Percentiles rank a stretch among this genome's conserved stretches.
Evolutionary conservation across 2,329 filamentous ascomycete species (phyloP).

Genomic region (Alternaria longipes): DNA sequence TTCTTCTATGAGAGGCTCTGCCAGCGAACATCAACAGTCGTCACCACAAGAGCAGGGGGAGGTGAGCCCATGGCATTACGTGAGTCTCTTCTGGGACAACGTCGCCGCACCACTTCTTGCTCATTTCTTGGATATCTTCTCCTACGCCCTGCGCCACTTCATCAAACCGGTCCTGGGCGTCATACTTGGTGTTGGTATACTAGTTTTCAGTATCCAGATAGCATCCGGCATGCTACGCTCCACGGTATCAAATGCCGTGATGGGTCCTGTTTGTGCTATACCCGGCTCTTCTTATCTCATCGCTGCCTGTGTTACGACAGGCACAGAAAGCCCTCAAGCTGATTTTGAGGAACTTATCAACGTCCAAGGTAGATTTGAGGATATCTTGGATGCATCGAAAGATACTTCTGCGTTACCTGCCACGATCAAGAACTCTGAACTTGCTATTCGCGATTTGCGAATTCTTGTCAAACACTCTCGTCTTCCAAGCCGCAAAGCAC

Average conservation of each 20-base stretch:
- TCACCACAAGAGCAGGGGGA: constrained; percentile 20
- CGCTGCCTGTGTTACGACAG: constrained; percentile 65
- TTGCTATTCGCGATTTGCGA: constrained; percentile 76
- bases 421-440: constrained; percentile 81
- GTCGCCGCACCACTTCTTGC: constrained; percentile 47
- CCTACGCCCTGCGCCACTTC: constrained; percentile 66
- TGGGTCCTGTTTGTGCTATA: constrained; percentile 75
- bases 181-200: constrained; percentile 61
- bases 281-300: constrained; percentile 71
- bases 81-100: constrained; percentile 43
- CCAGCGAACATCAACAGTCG: background rate
- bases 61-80: constrained; percentile 33
- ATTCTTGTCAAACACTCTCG: constrained; percentile 76
- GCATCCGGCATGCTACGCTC: constrained; percentile 66
- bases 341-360: constrained; percentile 80
- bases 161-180: constrained; percentile 70
- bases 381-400: constrained; percentile 73
- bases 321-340: constrained; percentile 19
- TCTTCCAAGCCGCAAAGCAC: constrained; percentile 72
- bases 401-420: constrained; percentile 73
- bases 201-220: constrained; percentile 67
- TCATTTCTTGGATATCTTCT: constrained; percentile 66
- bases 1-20: constrained; percentile 7
- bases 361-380: constrained; percentile 78
- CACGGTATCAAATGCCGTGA: constrained; percentile 69